A percentile compares a stretch with the other conserved stretches of the same genome.
phyloP scores from a whole-genome alignment of 805 yeast genomes.

The Cyberlindnera mycetangii region DNA sequence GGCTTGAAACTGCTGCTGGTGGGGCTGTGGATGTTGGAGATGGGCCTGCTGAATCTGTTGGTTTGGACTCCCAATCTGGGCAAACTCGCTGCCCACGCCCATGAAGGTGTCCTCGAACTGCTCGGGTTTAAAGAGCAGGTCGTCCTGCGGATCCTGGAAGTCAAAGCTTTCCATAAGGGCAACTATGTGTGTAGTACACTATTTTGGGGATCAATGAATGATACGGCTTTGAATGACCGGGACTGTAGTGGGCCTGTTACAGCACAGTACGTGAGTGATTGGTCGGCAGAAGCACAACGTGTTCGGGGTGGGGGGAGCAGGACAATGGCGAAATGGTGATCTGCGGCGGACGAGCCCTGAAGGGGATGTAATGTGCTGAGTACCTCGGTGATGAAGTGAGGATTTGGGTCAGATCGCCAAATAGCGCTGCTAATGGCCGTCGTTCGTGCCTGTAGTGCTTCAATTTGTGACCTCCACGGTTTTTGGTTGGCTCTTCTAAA shows the following conservation, averaged over 20 bases:
- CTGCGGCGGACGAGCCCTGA: too few relatives aligned
- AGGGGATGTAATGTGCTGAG: too few relatives aligned
- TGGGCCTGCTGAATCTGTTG: slow-evolving; percentile 6
- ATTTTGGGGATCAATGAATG: too few relatives aligned
- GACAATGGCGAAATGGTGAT: too few relatives aligned
- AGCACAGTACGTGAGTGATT: too few relatives aligned
- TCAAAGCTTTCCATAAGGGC: slow-evolving; percentile 15
- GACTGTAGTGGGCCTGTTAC: too few relatives aligned
- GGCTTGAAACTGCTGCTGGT: slow-evolving; percentile 8
- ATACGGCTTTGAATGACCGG: too few relatives aligned
- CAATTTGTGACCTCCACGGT: neutral
- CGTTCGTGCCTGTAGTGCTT: neutral
- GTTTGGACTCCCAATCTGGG: slow-evolving; percentile 1
- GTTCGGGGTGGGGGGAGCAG: too few relatives aligned
- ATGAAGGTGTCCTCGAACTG: slow-evolving; percentile 16
- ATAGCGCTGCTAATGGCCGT: neutral
- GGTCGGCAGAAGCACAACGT: too few relatives aligned
- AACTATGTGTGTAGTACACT: too few relatives aligned
- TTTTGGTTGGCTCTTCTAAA: neutral
- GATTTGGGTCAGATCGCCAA: neutral
- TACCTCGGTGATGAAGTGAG: too few relatives aligned
- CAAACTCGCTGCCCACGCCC: slow-evolving; percentile 10
- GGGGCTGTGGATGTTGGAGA: slow-evolving; percentile 3
- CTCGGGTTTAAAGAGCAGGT: slow-evolving; percentile 15
- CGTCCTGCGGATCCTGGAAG: slow-evolving; percentile 15